Base-by-base conservation (phyloP, 257 asterid genomes). In the Thymus mandschuricus region DNA sequence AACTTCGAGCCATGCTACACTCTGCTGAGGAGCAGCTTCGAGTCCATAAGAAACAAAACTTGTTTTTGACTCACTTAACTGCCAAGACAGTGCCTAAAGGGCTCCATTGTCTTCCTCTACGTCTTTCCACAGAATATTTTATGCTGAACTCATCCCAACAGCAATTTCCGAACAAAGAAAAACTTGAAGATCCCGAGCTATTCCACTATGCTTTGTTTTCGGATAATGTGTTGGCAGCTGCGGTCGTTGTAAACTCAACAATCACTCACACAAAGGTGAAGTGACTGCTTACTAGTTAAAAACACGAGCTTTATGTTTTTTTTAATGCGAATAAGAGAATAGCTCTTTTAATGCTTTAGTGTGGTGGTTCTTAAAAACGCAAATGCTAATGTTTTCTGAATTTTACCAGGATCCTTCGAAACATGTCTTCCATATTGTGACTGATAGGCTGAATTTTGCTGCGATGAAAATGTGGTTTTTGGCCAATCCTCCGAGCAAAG, bases 401-500 rank as follows among this genome's bases (percentile, higher is more conserved):
- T 40, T 44, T 66, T 64, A 70, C 49, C 92, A 93, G 98, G 86
- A 91, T 68, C 80, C 96, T 41, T 82, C 87, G 44, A 82, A 76
- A 69, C 97, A 92, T 31, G 96, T 92, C 55, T 92, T 92, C 85
- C 98, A 92, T 75, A 72, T 92, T 5, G 98, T 92, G 54, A 90
- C 98, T 4, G 97, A 93, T 71, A 86, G 85, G 89, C 94, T 91
- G 63, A 93, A 93, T 66, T 91, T 78, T 50, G 98, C 96, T 70
- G 92, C 98, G 57, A 93, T 93, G 98, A 87, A 68, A 68, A 93
- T 93, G 98, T 93, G 98, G 98, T 93, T 93, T 77, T 67, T 93
- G 82, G 89, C 91, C 5, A 93, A 93, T 76, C 95, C 88, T 44
- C 96, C 97, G 0, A 80, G 84, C 21, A 64, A 79, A 79, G 97